Evolutionary conservation across 2,329 filamentous ascomycete species (phyloP), one percentile per base, ranked within the genome.

Genomic region (Chalara sp.): DNA sequence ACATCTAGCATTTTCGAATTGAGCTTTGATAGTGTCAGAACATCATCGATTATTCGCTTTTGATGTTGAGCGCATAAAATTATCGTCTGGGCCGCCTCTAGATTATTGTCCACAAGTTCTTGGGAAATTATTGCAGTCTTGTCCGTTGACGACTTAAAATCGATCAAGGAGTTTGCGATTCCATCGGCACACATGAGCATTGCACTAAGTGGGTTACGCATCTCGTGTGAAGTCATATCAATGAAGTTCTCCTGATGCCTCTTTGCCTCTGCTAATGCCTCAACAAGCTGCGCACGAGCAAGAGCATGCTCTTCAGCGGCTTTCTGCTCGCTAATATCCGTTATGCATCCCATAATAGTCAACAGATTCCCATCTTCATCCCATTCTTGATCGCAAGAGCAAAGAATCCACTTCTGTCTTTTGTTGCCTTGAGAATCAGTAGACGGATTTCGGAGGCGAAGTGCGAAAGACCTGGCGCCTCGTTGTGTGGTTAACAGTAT

Each of bases 171-270:
- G 7, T 72, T 73, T 31, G 70, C 68, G 49, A 89, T 88, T 61
- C 89, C 85, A 61, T 89, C 86, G 1, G 85, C 84, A 59, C 84
- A 88, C 63, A 89, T 85, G 45, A 89, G 69, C 31, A 90, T 83
- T 4, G 86, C 86, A 37, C 81, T 85, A 2, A 89, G 71, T 0
- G 86, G 86, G 58, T 89, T 90, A n/a, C 86, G 79, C 81, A 88
- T 85, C 61, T 87, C 51, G 41, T 39, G 54, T 33, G 78, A 80
- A 1, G 77, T 80, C 71, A 88, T 87, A 65, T 89, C 87, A 62
- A 90, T 88, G 58, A 89, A 89, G 56, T 86, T 86, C 59, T 90
- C 86, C 61, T 91, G 87, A 62, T 87, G 84, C 4, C 82, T 71
- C 58, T 77, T 79, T 45, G 76, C 76, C 61, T 80, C 76, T 84